phyloP scores from a whole-genome alignment of 192 early-diverging fungal species.

The Umbelopsis ramanniana region DNA sequence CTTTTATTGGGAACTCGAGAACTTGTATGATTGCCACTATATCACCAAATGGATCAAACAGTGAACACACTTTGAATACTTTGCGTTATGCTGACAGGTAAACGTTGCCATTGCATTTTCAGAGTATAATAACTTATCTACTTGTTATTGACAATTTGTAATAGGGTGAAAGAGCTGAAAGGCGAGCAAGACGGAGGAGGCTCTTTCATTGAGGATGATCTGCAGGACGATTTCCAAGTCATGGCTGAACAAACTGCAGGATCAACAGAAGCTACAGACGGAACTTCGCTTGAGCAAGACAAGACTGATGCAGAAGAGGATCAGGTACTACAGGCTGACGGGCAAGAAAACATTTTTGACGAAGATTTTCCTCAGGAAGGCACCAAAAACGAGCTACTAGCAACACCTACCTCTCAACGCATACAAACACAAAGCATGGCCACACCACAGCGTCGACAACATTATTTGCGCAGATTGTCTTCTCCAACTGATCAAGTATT shows the following conservation, averaged over 20 bases:
- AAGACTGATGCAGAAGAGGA: neutral
- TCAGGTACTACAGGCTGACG: conserved; percentile 3
- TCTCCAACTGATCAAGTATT: conserved; percentile 29
- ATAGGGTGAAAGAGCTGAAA: conserved; percentile 32
- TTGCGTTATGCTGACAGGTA: conserved; percentile 94
- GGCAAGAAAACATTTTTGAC: conserved; percentile 19
- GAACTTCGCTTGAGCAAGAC: neutral
- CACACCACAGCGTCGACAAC: conserved; percentile 24
- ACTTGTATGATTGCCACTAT: conserved; percentile 99
- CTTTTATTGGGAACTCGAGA: conserved; percentile 95
- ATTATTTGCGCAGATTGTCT: conserved; percentile 32
- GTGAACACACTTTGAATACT: conserved; percentile 96
- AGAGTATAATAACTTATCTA: neutral
- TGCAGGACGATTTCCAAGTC: neutral
- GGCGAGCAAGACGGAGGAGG: conserved; percentile 21
- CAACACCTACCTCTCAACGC: conserved; percentile 23
- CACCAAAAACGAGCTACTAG: conserved; percentile 6
- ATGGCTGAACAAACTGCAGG: neutral
- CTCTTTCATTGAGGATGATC: neutral
- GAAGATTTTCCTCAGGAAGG: conserved; percentile 19
- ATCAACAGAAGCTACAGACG: neutral
- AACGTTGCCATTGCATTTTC: neutral
- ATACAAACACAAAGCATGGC: conserved; percentile 3
- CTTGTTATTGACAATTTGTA: neutral
- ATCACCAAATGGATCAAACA: conserved; percentile 93